Evolutionary conservation across 148 eudicot genomes (phyloP).

Genomic region (Chenopodium berlandieri): DNA sequence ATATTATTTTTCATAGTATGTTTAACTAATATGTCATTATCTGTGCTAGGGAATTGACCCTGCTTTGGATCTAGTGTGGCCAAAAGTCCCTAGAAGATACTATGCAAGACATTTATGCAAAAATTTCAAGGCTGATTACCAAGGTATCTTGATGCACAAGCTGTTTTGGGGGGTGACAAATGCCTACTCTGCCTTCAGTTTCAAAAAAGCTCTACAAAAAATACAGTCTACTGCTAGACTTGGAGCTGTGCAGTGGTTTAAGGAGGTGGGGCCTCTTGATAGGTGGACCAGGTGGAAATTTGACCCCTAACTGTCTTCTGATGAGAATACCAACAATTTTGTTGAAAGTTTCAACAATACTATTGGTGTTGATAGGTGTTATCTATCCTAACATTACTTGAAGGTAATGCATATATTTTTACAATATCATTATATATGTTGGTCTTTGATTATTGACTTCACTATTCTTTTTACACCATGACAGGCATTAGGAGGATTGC

Average conservation of each 20-base stretch:
- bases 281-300: neutral
- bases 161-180: neutral
- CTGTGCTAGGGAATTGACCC: neutral
- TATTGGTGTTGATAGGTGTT: neutral
- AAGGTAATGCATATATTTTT: neutral
- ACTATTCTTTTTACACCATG: too few relatives aligned
- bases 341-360: conserved; percentile 8
- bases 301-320: neutral
- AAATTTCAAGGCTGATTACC: neutral
- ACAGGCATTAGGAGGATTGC: conserved; percentile 3
- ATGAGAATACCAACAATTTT: neutral
- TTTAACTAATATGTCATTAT: too few relatives aligned
- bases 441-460: too few relatives aligned
- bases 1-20: too few relatives aligned
- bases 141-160: neutral
- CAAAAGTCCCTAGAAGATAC: neutral
- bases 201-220: neutral
- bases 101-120: neutral
- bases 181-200: neutral
- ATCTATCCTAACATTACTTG: neutral
- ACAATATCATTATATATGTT: neutral
- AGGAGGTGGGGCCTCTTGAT: neutral
- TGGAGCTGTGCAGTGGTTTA: neutral
- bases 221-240: neutral
- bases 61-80: neutral